Conservation (phyloP, 2,329 filamentous ascomycete genomes). For the Chalaropsis ovoidea region DNA sequence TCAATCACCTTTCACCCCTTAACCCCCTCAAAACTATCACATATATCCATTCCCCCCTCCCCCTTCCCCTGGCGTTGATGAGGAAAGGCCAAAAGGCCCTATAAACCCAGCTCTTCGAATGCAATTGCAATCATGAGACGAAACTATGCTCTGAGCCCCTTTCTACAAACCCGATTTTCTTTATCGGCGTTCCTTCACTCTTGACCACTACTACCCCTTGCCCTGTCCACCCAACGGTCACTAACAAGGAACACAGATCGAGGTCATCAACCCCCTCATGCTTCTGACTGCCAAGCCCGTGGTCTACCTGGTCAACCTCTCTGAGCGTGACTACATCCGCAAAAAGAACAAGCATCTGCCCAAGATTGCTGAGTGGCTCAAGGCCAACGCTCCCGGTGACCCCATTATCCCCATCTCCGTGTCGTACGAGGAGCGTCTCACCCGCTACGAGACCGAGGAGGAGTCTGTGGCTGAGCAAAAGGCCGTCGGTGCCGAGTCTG, state of each 20-base stretch:
- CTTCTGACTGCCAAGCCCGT: constrained; percentile 94
- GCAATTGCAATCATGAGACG: constrained; percentile 43
- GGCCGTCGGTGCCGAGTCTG: constrained; percentile 74
- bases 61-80: constrained; percentile 27
- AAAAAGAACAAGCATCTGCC: constrained; percentile 99
- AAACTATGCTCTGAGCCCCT: constrained; percentile 24
- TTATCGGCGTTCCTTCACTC: not conserved
- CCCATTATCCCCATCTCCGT: constrained; percentile 91
- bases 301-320: constrained; percentile 93
- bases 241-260: constrained; percentile 60
- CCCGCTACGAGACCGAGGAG: constrained; percentile 64
- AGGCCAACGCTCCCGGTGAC: constrained; percentile 76
- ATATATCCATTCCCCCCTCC: constrained; percentile 21
- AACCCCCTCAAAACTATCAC: no score
- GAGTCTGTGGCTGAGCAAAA: constrained; percentile 80
- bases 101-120: constrained; percentile 99
- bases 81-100: constrained; percentile 25
- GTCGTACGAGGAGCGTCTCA: constrained; percentile 83
- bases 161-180: constrained; percentile 32
- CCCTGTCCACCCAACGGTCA: not conserved
- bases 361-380: constrained; percentile 91
- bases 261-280: constrained; percentile 93
- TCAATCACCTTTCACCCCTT: constrained; percentile 4
- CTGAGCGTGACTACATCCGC: constrained; percentile 90
- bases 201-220: not conserved